phyloP scores from a whole-genome alignment of 225 moss, liverwort and hornwort genomes.

The Neckera pumila region DNA sequence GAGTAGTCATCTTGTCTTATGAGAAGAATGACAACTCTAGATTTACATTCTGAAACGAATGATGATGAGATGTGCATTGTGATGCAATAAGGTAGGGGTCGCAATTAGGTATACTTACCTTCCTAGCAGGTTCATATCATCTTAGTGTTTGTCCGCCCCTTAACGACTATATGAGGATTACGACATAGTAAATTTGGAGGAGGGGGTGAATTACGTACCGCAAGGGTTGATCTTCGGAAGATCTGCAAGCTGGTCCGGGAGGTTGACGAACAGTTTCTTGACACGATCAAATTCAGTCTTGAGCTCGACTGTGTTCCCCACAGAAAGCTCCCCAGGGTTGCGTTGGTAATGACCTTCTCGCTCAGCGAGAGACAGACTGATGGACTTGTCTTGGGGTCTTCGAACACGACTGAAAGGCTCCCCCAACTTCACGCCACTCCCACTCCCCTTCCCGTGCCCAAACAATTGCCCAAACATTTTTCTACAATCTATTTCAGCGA shows the following conservation, averaged over 20 bases:
- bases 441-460: not conserved
- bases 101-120: not conserved
- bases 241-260: slow-evolving; percentile 45
- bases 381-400: slow-evolving; percentile 8
- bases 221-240: slow-evolving; percentile 85
- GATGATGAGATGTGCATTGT: not conserved
- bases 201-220: slow-evolving; percentile 7
- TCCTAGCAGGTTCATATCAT: not conserved
- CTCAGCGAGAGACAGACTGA: slow-evolving; percentile 16
- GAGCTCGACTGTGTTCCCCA: slow-evolving; percentile 36
- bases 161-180: not conserved
- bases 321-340: slow-evolving; percentile 18
- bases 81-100: not conserved
- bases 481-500: not conserved
- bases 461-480: slow-evolving; percentile 3
- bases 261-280: slow-evolving; percentile 24
- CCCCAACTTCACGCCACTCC: not conserved
- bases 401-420: slow-evolving; percentile 5
- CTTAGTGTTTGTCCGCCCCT: not conserved
- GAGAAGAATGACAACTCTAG: not conserved
- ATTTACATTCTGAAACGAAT: not conserved
- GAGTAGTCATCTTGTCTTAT: not conserved
- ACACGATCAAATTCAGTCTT: slow-evolving; percentile 68
- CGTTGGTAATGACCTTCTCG: slow-evolving; percentile 12
- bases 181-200: not conserved